Percentiles rank a stretch among this genome's conserved stretches.
Conservation (phyloP, 352 stramenopile species). For the Phytophthora kernoviae region DNA sequence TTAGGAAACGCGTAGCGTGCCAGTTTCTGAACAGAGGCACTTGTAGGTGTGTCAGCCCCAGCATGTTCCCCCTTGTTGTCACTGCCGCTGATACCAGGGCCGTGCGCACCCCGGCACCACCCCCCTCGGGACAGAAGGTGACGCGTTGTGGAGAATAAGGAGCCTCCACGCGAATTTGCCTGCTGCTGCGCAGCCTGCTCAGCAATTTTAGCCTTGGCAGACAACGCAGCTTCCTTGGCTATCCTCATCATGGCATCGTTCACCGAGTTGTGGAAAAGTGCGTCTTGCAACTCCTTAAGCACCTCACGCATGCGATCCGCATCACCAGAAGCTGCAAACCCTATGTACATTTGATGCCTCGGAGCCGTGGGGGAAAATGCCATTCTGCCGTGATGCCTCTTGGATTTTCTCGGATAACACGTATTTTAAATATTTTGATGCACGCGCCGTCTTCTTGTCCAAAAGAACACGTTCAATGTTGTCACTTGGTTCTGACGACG, state of each 20-base stretch:
- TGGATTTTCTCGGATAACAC: slow-evolving; percentile 77
- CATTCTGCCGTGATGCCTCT: slow-evolving; percentile 69
- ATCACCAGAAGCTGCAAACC: slow-evolving; percentile 50
- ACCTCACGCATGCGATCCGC: slow-evolving; percentile 61
- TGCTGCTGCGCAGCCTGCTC: slow-evolving; percentile 80
- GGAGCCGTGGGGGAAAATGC: slow-evolving; percentile 71
- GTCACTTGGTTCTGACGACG: slow-evolving; percentile 14
- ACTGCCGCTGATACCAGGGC: slow-evolving; percentile 26
- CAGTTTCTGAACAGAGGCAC: slow-evolving; percentile 59
- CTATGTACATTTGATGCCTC: slow-evolving; percentile 62
- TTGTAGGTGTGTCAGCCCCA: slow-evolving; percentile 51
- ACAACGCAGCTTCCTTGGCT: slow-evolving; percentile 76
- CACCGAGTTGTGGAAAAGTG: slow-evolving; percentile 72
- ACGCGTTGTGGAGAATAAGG: slow-evolving; percentile 74
- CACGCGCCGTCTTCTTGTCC: slow-evolving; percentile 19
- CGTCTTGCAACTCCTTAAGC: slow-evolving; percentile 61
- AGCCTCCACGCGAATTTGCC: slow-evolving; percentile 54
- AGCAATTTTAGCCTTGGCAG: slow-evolving; percentile 81
- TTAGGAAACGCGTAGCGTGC: slow-evolving; percentile 45
- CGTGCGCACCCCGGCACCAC: slow-evolving; percentile 17
- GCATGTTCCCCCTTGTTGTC: slow-evolving; percentile 37
- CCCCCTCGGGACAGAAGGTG: slow-evolving; percentile 62
- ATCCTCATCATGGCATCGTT: slow-evolving; percentile 87
- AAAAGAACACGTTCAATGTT: slow-evolving; percentile 14
- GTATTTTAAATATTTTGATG: slow-evolving; percentile 77